Evolutionary conservation across 768 basidiomycete genomes (phyloP), one percentile per base, ranked within the genome.

Genomic region (Termitomyces sp.): DNA sequence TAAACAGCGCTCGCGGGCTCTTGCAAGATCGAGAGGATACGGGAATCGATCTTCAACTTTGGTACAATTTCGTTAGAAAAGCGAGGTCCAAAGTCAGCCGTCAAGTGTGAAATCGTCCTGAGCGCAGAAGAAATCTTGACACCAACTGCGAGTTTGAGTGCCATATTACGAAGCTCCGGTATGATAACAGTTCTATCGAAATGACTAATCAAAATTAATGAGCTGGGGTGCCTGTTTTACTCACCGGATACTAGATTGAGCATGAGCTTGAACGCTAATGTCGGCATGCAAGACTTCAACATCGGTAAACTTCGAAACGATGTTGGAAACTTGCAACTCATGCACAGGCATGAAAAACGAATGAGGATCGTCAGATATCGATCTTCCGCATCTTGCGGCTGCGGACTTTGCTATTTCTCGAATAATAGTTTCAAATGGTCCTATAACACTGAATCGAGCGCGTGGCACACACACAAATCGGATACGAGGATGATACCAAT

Each of bases 61-160:
- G 82, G 79, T 28, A 84, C 70, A 31, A 84, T 66, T 1, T 79
- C 75, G 7, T 66, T 58, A 28, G 81, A 82, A 61, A 85, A 85
- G 6, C 81, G 80, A 24, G 82, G 82, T 2, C 81, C 82, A 61
- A 83, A 79, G 62, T 81, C 71, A 26, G 82, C 79, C 2, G 82
- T 82, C 58, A 77, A 82, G 62, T 83, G 83, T 44, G 83, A 82
- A 51, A 85, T 82, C 3, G 83, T 85, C 51, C 83, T 73, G 45
- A 84, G 68, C 1, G 80, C 73, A 22, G 82, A 85, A 20, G 83
- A 83, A 57, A 85, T 80, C 59, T 78, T 81, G 55, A 84, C 80
- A 15, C 80, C 80, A 55, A 85, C 74, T 6, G 81, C 73, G 28
- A 84, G 62, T 60, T 84, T 85, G 15, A 83, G 63, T 9, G 81